Evolutionary conservation across 352 stramenopile genomes (phyloP).

Genomic region (Phytophthora rubi): DNA sequence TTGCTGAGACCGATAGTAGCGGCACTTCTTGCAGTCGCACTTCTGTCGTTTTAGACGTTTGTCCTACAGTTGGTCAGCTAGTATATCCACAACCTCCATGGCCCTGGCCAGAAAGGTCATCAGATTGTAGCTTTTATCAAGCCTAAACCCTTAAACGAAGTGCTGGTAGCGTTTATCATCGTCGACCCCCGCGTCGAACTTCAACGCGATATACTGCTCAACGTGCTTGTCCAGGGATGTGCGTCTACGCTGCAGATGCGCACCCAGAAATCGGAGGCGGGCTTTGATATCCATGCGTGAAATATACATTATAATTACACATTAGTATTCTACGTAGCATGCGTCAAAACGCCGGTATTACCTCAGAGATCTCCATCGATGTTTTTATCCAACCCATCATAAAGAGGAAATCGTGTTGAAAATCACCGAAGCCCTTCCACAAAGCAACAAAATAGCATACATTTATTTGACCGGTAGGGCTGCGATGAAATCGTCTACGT

Average conservation of each 20-base stretch:
- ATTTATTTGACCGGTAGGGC: not conserved
- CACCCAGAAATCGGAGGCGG: not conserved
- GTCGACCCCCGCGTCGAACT: not conserved
- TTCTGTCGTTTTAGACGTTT: not conserved
- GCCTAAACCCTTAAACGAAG: no score
- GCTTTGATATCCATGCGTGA: not conserved
- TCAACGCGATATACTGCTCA: not conserved
- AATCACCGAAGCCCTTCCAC: not conserved
- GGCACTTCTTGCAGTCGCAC: not conserved
- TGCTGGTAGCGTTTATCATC: not conserved
- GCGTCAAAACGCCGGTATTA: not conserved
- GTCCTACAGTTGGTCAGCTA: not conserved
- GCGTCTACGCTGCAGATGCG: not conserved
- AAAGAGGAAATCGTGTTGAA: not conserved
- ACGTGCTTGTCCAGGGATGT: not conserved
- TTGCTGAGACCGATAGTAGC: not conserved
- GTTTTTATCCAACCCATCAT: not conserved
- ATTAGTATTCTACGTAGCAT: not conserved
- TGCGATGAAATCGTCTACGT: not conserved
- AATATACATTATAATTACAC: not conserved
- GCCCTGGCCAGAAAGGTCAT: not conserved
- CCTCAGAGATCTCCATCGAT: not conserved
- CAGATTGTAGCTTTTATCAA: not conserved
- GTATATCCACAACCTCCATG: not conserved
- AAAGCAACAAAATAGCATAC: not conserved